Percentiles rank a stretch among this genome's conserved stretches.
Evolutionary conservation across 1,284 basidiomycete species (phyloP).

Genomic region (Ceratobasidium papillatum): DNA sequence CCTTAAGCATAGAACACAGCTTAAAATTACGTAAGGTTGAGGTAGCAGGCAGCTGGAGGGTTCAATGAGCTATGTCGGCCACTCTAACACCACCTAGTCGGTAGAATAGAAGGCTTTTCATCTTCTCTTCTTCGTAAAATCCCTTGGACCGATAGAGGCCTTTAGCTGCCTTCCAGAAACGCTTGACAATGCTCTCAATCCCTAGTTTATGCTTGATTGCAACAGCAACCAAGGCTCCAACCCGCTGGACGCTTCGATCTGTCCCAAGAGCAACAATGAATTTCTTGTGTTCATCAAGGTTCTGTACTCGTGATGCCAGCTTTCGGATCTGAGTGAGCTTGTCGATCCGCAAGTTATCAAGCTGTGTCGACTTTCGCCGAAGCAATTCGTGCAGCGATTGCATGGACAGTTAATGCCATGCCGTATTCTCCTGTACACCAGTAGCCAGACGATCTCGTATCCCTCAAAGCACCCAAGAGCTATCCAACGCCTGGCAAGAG

Average conservation of each 20-base stretch:
- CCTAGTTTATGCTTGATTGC: not conserved
- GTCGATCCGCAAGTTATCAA: not conserved
- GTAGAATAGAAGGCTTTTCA: not conserved
- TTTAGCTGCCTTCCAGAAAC: not conserved
- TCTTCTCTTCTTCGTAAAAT: not conserved
- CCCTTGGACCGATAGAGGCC: not conserved
- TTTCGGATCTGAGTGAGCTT: not conserved
- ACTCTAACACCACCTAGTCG: not conserved
- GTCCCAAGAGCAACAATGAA: not conserved
- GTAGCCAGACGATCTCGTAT: not conserved
- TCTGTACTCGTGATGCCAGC: not conserved
- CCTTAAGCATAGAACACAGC: not conserved
- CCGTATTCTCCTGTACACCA: not conserved
- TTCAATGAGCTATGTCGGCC: not conserved
- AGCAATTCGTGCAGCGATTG: not conserved
- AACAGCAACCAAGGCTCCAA: not conserved
- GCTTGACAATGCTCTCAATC: not conserved
- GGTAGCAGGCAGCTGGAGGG: not conserved
- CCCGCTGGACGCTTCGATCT: not conserved
- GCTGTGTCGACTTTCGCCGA: not conserved
- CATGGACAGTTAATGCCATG: not conserved
- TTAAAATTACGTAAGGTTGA: not conserved
- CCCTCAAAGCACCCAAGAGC: not conserved
- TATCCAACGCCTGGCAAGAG: not conserved
- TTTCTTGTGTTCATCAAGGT: constrained; percentile 4